Evolutionary conservation across 805 yeast genomes (phyloP).

Genomic region (Candida stauntonica): DNA sequence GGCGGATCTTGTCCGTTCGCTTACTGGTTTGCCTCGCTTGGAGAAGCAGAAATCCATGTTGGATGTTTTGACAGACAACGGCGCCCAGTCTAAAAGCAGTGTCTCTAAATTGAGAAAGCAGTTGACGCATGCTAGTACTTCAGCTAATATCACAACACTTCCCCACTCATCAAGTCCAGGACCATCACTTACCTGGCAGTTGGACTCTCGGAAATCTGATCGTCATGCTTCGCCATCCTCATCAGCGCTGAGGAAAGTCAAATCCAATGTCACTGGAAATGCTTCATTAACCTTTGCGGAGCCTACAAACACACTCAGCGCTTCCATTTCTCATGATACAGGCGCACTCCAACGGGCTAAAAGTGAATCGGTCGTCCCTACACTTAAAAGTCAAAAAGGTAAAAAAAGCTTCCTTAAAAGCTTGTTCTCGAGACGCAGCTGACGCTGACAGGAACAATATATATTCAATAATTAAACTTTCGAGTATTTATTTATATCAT

Average conservation of each 20-base stretch:
- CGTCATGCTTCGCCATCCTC: background rate
- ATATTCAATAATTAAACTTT: too few relatives aligned
- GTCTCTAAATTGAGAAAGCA: constrained; percentile 5
- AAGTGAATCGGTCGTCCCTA: constrained; percentile 14
- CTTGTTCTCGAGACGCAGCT: background rate
- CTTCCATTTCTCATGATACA: constrained; percentile 14
- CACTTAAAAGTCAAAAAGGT: constrained; percentile 1
- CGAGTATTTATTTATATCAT: background rate
- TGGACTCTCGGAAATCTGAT: too few relatives aligned
- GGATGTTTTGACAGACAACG: constrained; percentile 19
- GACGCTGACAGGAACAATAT: background rate
- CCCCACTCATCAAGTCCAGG: too few relatives aligned
- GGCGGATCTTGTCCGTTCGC: constrained; percentile 36
- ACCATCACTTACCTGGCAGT: too few relatives aligned
- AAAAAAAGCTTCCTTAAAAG: constrained; percentile 1
- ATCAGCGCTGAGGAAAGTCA: constrained; percentile 6
- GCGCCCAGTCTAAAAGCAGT: background rate
- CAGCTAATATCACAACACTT: too few relatives aligned
- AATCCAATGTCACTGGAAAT: constrained; percentile 5
- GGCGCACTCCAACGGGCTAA: constrained; percentile 4
- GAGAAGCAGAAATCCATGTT: constrained; percentile 24
- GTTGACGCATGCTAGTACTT: constrained; percentile 2
- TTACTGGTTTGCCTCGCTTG: constrained; percentile 34
- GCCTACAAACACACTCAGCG: constrained; percentile 2
- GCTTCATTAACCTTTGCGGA: background rate